Conservation (phyloP, 805 yeast species). For the Priceomyces fermenticarens region DNA sequence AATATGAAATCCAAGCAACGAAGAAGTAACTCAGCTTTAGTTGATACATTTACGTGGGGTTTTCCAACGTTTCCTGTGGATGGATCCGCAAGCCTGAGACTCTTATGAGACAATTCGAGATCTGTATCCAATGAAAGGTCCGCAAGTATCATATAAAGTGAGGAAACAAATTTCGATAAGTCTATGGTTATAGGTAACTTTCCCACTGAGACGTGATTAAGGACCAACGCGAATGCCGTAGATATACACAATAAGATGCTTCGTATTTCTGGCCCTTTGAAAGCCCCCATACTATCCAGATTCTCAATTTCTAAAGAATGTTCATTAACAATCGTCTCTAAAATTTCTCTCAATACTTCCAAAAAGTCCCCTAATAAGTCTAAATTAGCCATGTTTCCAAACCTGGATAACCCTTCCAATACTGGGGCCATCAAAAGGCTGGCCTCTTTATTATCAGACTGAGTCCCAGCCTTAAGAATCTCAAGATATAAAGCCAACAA, state of each 20-base stretch:
- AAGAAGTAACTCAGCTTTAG: slow-evolving; percentile 81
- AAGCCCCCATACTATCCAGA: slow-evolving; percentile 27
- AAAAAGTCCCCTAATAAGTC: slow-evolving; percentile 91
- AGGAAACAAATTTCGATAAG: slow-evolving; percentile 73
- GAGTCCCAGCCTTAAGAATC: slow-evolving; percentile 53
- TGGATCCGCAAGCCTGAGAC: slow-evolving; percentile 80
- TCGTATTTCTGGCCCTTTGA: slow-evolving; percentile 48
- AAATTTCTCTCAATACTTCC: slow-evolving; percentile 82
- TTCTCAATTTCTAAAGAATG: slow-evolving; percentile 29
- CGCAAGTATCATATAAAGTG: slow-evolving; percentile 66
- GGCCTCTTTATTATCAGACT: slow-evolving; percentile 44
- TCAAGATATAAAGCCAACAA: slow-evolving; percentile 74
- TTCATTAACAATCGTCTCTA: slow-evolving; percentile 49
- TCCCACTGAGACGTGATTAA: slow-evolving; percentile 57
- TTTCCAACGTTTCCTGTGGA: slow-evolving; percentile 35
- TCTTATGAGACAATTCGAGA: slow-evolving; percentile 79
- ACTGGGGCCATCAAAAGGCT: slow-evolving; percentile 70
- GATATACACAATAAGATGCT: slow-evolving; percentile 79
- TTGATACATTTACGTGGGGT: slow-evolving; percentile 81
- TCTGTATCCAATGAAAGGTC: slow-evolving; percentile 76
- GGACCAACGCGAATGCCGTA: slow-evolving; percentile 83
- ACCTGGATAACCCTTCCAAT: slow-evolving; percentile 85
- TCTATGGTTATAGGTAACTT: slow-evolving; percentile 69
- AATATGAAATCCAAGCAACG: slow-evolving; percentile 78
- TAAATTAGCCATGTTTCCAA: slow-evolving; percentile 89